Evolutionary conservation across 768 basidiomycete genomes (phyloP), one percentile per base, ranked within the genome.

Genomic region (Pisolithus orientalis): DNA sequence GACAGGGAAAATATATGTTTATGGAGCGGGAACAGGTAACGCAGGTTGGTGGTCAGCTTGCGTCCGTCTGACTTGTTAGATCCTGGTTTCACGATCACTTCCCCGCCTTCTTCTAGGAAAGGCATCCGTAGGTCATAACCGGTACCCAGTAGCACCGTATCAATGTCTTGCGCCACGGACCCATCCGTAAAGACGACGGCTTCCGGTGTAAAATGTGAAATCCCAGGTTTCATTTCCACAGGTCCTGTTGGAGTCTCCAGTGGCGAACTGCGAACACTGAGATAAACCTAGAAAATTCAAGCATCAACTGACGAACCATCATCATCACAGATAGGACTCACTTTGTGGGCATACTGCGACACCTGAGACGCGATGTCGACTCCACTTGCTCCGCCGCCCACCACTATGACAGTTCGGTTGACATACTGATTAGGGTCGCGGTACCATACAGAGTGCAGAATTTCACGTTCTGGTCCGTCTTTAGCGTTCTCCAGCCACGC

Each of bases 1-100:
- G 73, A 71, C 39, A 82, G 64, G 13, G 76, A 78, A 56, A 85
- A 73, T 28, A 82, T 74, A 62, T 81, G 77, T 27, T 67, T 62
- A 59, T 80, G 71, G 5, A 83, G 63, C 1, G 83, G 82, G 61
- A 78, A 79, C 39, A 84, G 72, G 58, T 83, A 80, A 1, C 70
- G 70, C 21, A 71, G 59, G 64, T 83, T 85, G 29, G 71, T 77
- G n/a, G 73, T 70, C 32, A 83, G 70, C 1, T 54, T 21, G 3
- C 11, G 52, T 8, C 32, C 52, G 32, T 46, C 53, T 32, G 64
- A 53, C 7, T 56, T 28, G 40, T 17, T 58, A 21, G 58, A 53
- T 16, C 44, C 53, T 39, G 60, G 59, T 48, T 29, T 63, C 53
- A 57, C 61, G 43, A 32, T 47, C 49, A 51, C 49, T 44, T 57